Evolutionary conservation across 495 filamentous ascomycete species (phyloP).

Genomic region (Trichoderma orchidacearum): DNA sequence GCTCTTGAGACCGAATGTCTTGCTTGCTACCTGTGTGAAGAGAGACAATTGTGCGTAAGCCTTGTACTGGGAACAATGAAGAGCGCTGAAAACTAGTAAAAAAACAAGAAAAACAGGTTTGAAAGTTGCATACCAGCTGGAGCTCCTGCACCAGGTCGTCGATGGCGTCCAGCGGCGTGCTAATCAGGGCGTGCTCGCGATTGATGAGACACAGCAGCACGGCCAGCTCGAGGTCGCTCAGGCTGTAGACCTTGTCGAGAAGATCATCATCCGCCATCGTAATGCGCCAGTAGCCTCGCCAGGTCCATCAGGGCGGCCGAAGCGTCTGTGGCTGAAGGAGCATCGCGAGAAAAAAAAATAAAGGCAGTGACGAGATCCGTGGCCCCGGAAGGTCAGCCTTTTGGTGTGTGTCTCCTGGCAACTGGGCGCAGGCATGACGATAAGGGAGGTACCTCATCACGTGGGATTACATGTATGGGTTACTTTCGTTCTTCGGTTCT

Average conservation of each 20-base stretch:
- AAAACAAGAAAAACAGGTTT: background rate
- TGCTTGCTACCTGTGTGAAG: constrained; percentile 19
- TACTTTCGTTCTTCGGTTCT: too few species aligned
- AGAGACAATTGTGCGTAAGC: background rate
- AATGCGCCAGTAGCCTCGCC: background rate
- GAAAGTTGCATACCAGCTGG: constrained; percentile 42
- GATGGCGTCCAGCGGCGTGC: constrained; percentile 47
- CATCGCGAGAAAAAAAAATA: background rate
- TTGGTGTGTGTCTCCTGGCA: too few species aligned
- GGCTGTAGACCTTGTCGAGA: constrained; percentile 48
- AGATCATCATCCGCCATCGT: constrained; percentile 50
- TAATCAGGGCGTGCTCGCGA: constrained; percentile 78
- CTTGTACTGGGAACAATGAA: background rate
- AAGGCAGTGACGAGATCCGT: too few species aligned
- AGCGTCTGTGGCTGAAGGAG: background rate
- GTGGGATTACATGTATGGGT: too few species aligned
- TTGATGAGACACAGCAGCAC: constrained; percentile 64
- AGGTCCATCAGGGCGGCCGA: background rate
- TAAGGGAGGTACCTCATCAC: too few species aligned
- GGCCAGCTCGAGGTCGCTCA: constrained; percentile 85
- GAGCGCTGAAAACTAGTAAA: background rate
- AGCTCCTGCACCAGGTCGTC: constrained; percentile 59
- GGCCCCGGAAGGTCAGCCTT: too few species aligned
- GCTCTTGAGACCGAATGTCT: constrained; percentile 57
- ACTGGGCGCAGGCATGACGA: too few species aligned